These are phyloP conservation scores for Schizochytrium sp. DNA, from an alignment of 108 stramenopile genomes.

Conservation along the genomic window DNA sequence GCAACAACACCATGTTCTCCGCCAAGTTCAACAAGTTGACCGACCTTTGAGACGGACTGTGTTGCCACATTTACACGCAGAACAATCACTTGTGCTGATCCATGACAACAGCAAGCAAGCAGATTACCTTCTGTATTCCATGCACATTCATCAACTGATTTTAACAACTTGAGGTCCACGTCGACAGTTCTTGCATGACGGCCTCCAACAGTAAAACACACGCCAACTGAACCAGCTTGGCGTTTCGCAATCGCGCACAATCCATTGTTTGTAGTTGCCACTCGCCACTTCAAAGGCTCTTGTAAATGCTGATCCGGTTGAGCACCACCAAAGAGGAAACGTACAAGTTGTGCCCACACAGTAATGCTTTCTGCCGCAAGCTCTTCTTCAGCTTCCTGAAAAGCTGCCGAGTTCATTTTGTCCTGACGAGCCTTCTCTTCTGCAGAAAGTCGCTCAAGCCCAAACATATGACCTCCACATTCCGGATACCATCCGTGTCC, in stretches of 20 bases:
- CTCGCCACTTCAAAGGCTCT: background rate
- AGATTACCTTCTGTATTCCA: slow-evolving; percentile 15
- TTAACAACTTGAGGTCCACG: background rate
- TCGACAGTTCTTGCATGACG: background rate
- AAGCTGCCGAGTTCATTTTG: background rate
- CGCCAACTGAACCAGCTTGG: background rate
- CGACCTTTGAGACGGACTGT: background rate
- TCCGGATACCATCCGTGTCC: slow-evolving; percentile 20
- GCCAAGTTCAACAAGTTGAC: background rate
- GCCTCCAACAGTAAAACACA: background rate
- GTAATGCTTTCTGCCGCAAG: background rate
- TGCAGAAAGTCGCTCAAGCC: background rate
- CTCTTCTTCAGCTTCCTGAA: background rate
- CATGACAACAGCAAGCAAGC: slow-evolving; percentile 18
- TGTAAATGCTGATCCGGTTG: background rate
- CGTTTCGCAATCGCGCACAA: background rate
- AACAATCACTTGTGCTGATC: background rate
- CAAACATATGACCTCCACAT: background rate
- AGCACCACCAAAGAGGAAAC: background rate
- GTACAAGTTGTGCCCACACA: background rate
- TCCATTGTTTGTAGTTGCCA: background rate
- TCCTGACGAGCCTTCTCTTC: background rate
- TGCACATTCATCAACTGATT: background rate
- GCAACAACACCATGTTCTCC: slow-evolving; percentile 4
- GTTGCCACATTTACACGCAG: background rate